Conservation (phyloP, 2,329 filamentous ascomycete genomes). For the Colletotrichum tofieldiae region DNA sequence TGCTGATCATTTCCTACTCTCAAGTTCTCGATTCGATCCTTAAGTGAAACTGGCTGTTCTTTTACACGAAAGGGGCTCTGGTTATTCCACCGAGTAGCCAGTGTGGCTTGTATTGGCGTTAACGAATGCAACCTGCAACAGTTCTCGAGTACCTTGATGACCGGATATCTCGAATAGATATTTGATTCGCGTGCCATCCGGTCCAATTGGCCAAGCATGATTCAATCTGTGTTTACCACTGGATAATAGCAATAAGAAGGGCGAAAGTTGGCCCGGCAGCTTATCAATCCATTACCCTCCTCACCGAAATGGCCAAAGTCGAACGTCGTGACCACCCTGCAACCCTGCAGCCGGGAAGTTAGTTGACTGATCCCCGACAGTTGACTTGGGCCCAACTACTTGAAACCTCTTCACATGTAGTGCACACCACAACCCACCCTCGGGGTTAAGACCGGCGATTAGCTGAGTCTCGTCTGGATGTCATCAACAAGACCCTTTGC, state of each 20-base stretch:
- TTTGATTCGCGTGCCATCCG: not conserved
- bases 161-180: too few relatives aligned
- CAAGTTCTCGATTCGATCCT: not conserved
- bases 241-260: not conserved
- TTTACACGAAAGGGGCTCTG: not conserved
- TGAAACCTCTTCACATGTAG: not conserved
- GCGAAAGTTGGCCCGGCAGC: not conserved
- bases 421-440: not conserved
- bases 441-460: constrained; percentile 24
- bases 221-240: too few relatives aligned
- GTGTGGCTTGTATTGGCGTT: too few relatives aligned
- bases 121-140: not conserved
- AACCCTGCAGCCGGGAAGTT: constrained; percentile 2
- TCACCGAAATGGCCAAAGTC: not conserved
- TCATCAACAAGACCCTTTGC: not conserved
- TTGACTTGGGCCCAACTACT: not conserved
- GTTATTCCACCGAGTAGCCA: too few relatives aligned
- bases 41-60: too few relatives aligned
- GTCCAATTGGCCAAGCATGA: not conserved
- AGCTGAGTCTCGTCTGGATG: not conserved
- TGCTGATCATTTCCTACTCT: not conserved
- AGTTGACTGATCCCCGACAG: not conserved
- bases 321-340: too few relatives aligned
- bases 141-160: not conserved
- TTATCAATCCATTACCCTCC: not conserved